A percentile compares a stretch with the other conserved stretches of the same genome.
Conservation (phyloP, 768 basidiomycete species). For the Tephrocybe sp. region DNA sequence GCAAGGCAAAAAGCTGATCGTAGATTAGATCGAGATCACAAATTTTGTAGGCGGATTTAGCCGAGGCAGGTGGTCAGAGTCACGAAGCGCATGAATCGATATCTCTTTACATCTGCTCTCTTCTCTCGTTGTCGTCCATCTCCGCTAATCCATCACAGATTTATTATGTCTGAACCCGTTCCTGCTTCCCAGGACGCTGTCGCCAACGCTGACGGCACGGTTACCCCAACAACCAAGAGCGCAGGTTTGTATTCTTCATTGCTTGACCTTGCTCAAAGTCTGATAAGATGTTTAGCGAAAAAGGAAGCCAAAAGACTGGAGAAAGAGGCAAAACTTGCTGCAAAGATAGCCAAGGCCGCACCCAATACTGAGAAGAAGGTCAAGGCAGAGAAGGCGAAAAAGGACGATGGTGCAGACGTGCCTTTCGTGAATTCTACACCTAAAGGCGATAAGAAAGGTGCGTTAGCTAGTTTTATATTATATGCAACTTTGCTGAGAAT, state of each 20-base stretch:
- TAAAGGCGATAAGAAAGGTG: conserved; percentile 93
- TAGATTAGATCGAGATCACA: conserved; percentile 22
- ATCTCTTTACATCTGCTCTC: conserved; percentile 11
- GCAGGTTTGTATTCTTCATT: conserved; percentile 29
- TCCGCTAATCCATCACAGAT: conserved; percentile 6
- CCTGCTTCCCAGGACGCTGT: conserved; percentile 1
- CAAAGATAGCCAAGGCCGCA: conserved; percentile 57
- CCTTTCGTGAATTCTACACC: conserved; percentile 90
- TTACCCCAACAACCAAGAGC: conserved; percentile 41
- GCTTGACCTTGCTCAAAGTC: background rate
- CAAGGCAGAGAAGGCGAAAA: conserved; percentile 75
- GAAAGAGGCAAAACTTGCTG: conserved; percentile 77
- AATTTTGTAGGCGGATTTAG: conserved; percentile 17
- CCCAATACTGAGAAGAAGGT: conserved; percentile 62
- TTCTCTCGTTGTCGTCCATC: conserved; percentile 5
- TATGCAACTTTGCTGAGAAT: background rate
- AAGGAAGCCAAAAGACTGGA: conserved; percentile 83
- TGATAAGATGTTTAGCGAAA: conserved; percentile 51
- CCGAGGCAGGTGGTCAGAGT: conserved; percentile 15
- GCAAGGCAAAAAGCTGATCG: background rate
- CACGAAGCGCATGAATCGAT: conserved; percentile 18
- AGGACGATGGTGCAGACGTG: conserved; percentile 63
- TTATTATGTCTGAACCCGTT: conserved; percentile 8
- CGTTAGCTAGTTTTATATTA: conserved; percentile 13
- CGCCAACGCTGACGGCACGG: conserved; percentile 21